Evolutionary conservation across 1,139 yeast genomes (phyloP), one percentile per base, ranked within the genome.

Genomic region (Pichiaceae sp.): DNA sequence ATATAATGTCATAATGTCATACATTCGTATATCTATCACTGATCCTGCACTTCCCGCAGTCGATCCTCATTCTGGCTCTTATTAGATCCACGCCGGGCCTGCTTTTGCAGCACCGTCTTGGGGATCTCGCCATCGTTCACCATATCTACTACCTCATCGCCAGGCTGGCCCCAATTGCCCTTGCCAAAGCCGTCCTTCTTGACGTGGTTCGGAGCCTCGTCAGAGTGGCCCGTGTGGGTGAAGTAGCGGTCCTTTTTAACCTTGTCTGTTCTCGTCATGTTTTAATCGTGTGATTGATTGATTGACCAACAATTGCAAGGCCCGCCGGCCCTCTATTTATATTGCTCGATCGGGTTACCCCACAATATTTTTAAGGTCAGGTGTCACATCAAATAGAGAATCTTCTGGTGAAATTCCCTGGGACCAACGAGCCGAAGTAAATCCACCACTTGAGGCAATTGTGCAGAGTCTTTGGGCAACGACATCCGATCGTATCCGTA

Each of bases 101-200:
- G 53, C 46, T 60, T 64, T 41, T 64, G 62, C 47, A 61, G 57
- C 14, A 64, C 54, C 11, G 64, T 60, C 17, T 11, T 21, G n/a
- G 63, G 61, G 31, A 66, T 54, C 40, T 64, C 70, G 20, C 68
- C 69, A 15, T 53, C 47, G 34, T 63, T 66, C 38, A 66, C 60
- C 43, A 68, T 48, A 40, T 69, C 82, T 37, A 67, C 62, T 41
- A 78, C 53, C 48, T 80, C 87, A 47, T 78, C 86, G 26, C 85
- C 86, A 4, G 76, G 70, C 43, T 64, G 60, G 25, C 89, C 89
- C 87, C 87, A 79, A 50, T 79, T 79, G 43, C 74, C 75, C 52
- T 76, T 77, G 38, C 96, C 96, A 34, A 83, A 85, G 39, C 96
- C 96, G 42, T 71, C 70, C 62, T 85, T 86, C 73, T 86, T 86